Evolutionary conservation across 768 basidiomycete genomes (phyloP), one percentile per base, ranked within the genome.

Genomic region (Pulveroboletus sp.): DNA sequence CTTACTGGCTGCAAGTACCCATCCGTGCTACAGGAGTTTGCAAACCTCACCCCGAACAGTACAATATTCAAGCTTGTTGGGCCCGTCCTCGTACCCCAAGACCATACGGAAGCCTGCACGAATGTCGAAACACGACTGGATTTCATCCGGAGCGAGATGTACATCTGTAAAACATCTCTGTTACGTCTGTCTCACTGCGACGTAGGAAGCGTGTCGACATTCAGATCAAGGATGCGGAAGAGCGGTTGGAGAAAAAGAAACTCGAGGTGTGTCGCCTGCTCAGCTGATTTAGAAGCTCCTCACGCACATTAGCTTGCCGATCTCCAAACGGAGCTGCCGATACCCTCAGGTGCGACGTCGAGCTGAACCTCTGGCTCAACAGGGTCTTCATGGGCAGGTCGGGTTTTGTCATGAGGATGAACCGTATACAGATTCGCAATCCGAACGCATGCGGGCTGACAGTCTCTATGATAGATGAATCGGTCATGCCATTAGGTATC

Each of bases 101-200:
- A 96, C 57, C 84, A 86, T 61, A 69, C 69, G 6, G 95, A 96
- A 57, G 95, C 93, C 30, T 88, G 87, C 66, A 73, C 70, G 56
- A 96, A 91, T 61, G 89, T 98, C 21, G 83, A 92, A 58, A 95
- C 88, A 42, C 83, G 95, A 8, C 71, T 98, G 31, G 89, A 89
- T 50, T 94, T 91, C 71, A 98, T 97, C 61, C 76, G 71, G 39
- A 71, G 82, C 49, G 93, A 97, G 69, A 92, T 94, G 94, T 95
- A 49, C 50, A 85, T 54, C 24, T 14, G 14, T 28, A 42, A 14
- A 8, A 37, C 24, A 6, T 13, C 26, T 28, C 32, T 32, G 8
- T 24, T 46, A 15, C 32, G 21, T 31, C 39, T 15, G 17, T 46
- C 57, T 61, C 21, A 63, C 44, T 13, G 38, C 24, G n/a, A 39